Conservation (phyloP, 106 monocot species). For the Platanthera guangdongensis region DNA sequence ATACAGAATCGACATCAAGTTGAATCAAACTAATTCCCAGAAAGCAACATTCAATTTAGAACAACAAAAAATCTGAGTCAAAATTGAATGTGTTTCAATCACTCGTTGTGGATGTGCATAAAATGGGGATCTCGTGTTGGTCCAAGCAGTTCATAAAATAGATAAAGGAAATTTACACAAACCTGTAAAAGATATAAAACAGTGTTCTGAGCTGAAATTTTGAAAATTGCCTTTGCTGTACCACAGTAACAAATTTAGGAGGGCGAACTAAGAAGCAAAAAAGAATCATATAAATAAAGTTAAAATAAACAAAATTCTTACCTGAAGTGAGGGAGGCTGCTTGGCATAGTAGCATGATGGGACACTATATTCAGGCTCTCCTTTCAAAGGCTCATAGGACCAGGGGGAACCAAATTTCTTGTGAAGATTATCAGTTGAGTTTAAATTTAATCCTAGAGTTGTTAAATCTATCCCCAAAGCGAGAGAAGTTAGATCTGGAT, state of each 20-base stretch:
- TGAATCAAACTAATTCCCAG: no score
- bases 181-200: constrained; percentile 79
- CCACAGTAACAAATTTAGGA: neutral
- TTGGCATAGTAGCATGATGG: constrained; percentile 78
- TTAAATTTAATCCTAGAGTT: constrained; percentile 80
- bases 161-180: neutral
- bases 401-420: constrained; percentile 94
- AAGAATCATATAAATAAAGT: neutral
- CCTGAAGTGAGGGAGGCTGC: constrained; percentile 56
- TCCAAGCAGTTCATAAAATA: neutral
- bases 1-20: no score
- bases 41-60: no score
- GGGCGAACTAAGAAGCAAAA: neutral
- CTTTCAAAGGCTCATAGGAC: constrained; percentile 75
- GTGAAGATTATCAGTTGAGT: constrained; percentile 71
- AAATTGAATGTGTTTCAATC: no score
- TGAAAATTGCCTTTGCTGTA: constrained; percentile 43
- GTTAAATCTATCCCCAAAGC: constrained; percentile 94
- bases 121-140: neutral
- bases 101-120: no score
- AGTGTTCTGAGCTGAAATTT: constrained; percentile 68
- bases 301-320: neutral
- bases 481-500: constrained; percentile 76
- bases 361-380: constrained; percentile 71
- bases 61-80: no score